Percentiles rank a stretch among this genome's conserved stretches.
phyloP scores from a whole-genome alignment of 768 basidiomycete species.

The Hypsizygus marmoreus region DNA sequence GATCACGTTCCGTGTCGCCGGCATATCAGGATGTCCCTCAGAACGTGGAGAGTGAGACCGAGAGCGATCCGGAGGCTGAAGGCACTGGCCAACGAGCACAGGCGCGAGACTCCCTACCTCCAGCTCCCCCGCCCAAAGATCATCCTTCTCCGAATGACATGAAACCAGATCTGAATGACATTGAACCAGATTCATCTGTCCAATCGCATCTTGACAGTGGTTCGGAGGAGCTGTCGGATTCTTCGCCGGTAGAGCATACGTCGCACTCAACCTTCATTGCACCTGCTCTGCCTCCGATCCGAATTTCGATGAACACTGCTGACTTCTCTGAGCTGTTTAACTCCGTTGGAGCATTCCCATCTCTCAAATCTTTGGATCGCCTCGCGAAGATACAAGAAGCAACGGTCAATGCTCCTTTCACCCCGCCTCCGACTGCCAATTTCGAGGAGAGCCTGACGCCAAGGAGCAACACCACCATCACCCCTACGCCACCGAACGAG shows the following conservation, averaged over 20 bases:
- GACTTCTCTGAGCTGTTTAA: conserved; percentile 80
- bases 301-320: conserved; percentile 82
- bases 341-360: conserved; percentile 53
- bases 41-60: conserved; percentile 72
- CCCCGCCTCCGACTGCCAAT: conserved; percentile 36
- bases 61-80: conserved; percentile 64
- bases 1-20: conserved; percentile 58
- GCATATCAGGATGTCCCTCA: conserved; percentile 71
- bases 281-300: conserved; percentile 86
- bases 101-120: conserved; percentile 29
- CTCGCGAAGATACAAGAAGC: conserved; percentile 46
- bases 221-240: conserved; percentile 53
- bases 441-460: conserved; percentile 28
- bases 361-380: conserved; percentile 48
- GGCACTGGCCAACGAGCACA: conserved; percentile 25
- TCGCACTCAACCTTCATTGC: conserved; percentile 80
- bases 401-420: conserved; percentile 24
- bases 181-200: conserved; percentile 27
- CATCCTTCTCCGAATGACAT: not conserved
- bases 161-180: not conserved
- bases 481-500: conserved; percentile 12
- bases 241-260: conserved; percentile 64
- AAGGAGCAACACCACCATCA: conserved; percentile 25
- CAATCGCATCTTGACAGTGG: conserved; percentile 37
- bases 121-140: conserved; percentile 47